A percentile compares a stretch with the other conserved stretches of the same genome.
These are phyloP conservation scores for Cadophora gregata DNA, from an alignment of 2,329 filamentous ascomycete species.

Conservation along the genomic window DNA sequence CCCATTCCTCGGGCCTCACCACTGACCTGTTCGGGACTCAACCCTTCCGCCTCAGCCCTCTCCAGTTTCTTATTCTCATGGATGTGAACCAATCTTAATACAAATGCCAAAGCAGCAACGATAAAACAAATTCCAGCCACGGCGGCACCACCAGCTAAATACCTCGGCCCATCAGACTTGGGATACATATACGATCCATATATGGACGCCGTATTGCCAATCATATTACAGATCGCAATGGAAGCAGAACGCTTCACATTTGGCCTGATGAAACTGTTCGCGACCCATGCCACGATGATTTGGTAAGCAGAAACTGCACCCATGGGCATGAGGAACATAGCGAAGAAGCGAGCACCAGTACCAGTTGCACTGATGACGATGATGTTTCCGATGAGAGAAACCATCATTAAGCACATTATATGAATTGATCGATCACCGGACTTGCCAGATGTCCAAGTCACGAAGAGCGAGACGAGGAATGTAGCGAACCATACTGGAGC, in stretches of 20 bases:
- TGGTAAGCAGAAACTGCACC: slow-evolving; percentile 58
- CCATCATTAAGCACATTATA: slow-evolving; percentile 57
- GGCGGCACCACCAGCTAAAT: slow-evolving; percentile 45
- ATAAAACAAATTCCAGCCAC: slow-evolving; percentile 46
- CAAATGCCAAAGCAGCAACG: slow-evolving; percentile 45
- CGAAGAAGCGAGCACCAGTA: slow-evolving; percentile 61
- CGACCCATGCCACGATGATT: slow-evolving; percentile 43
- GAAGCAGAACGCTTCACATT: slow-evolving; percentile 44
- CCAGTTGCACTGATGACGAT: slow-evolving; percentile 59
- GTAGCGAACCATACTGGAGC: slow-evolving; percentile 63
- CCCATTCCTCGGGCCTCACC: slow-evolving; percentile 19
- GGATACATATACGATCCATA: slow-evolving; percentile 46
- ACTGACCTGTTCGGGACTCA: not conserved
- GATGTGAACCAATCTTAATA: slow-evolving; percentile 44
- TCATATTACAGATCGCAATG: slow-evolving; percentile 41
- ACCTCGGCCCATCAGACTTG: slow-evolving; percentile 44
- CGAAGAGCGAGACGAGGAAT: slow-evolving; percentile 58
- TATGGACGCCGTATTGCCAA: slow-evolving; percentile 42
- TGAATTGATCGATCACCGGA: slow-evolving; percentile 62
- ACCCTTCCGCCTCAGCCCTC: slow-evolving; percentile 28
- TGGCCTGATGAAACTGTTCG: slow-evolving; percentile 44
- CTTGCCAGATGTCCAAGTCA: slow-evolving; percentile 60
- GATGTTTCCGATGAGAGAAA: slow-evolving; percentile 60
- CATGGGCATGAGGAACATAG: slow-evolving; percentile 67
- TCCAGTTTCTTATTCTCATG: slow-evolving; percentile 46